Evolutionary conservation across 768 basidiomycete genomes (phyloP).

Genomic region (Phanerochaete carnosa): DNA sequence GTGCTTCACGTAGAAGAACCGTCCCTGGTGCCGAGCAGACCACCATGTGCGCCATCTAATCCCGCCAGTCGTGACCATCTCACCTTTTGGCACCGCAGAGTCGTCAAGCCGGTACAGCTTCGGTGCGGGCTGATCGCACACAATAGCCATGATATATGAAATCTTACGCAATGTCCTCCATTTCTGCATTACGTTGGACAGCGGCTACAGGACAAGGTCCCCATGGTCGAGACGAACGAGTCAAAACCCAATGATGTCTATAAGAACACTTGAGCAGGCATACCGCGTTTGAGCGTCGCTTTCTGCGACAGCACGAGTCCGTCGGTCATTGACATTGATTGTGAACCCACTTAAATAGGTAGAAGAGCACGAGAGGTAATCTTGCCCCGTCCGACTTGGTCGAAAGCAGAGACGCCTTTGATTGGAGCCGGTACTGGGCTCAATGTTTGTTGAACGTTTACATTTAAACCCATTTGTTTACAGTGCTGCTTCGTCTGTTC

Average conservation of each 20-base stretch:
- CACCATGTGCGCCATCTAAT: slow-evolving; percentile 70
- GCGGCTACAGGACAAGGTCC: slow-evolving; percentile 48
- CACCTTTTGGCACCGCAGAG: slow-evolving; percentile 33
- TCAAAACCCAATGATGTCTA: not conserved
- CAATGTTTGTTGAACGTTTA: too few relatives aligned
- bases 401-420: not conserved
- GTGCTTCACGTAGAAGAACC: slow-evolving; percentile 90
- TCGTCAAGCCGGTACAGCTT: slow-evolving; percentile 39
- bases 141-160: slow-evolving; percentile 44
- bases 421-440: too few relatives aligned
- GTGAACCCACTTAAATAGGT: slow-evolving; percentile 15
- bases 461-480: too few relatives aligned
- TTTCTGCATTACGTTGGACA: slow-evolving; percentile 51
- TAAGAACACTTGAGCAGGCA: not conserved
- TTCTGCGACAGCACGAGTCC: slow-evolving; percentile 31
- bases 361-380: not conserved
- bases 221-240: slow-evolving; percentile 9
- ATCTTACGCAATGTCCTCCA: slow-evolving; percentile 54
- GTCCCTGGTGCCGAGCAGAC: slow-evolving; percentile 88
- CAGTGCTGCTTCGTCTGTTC: too few relatives aligned
- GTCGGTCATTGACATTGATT: slow-evolving; percentile 12
- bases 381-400: not conserved
- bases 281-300: slow-evolving; percentile 36
- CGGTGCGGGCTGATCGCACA: slow-evolving; percentile 43
- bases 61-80: slow-evolving; percentile 75